Evolutionary conservation across 2,329 filamentous ascomycete species (phyloP).

Genomic region (Colletotrichum sidae): DNA sequence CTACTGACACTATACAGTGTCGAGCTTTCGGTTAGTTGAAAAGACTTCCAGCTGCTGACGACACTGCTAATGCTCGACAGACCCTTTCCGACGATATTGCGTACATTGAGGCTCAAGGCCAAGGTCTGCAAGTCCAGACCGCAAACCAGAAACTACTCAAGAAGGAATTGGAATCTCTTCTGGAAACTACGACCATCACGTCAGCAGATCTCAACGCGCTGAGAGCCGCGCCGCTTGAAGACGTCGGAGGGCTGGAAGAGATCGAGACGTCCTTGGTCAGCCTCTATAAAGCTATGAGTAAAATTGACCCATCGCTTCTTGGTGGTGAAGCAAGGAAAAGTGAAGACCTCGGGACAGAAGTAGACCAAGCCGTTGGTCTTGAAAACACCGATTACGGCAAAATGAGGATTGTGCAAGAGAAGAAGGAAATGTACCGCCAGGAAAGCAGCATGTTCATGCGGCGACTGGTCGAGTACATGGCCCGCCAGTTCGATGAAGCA

Average conservation of each 20-base stretch:
- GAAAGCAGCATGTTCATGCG: conserved; percentile 83
- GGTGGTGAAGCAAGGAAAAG: conserved; percentile 60
- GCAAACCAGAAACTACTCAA: conserved; percentile 96
- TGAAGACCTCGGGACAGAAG: conserved; percentile 59
- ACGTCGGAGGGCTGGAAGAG: conserved; percentile 75
- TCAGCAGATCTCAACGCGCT: conserved; percentile 79
- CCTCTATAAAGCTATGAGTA: conserved; percentile 91
- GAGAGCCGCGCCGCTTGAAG: conserved; percentile 78
- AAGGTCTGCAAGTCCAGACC: conserved; percentile 96
- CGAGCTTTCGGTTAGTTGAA: conserved; percentile 81
- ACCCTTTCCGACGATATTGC: conserved; percentile 95
- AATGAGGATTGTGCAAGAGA: conserved; percentile 95
- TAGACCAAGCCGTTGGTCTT: conserved; percentile 51
- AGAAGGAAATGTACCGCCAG: conserved; percentile 87
- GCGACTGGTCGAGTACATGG: conserved; percentile 84
- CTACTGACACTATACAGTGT: conserved; percentile 94
- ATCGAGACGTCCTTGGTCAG: conserved; percentile 83
- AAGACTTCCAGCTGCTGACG: background rate
- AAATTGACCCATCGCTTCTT: conserved; percentile 87
- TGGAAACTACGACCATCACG: conserved; percentile 92
- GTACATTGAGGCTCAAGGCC: conserved; percentile 96
- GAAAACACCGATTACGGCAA: conserved; percentile 79
- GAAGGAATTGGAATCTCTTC: conserved; percentile 87
- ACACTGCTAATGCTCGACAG: conserved; percentile 57
- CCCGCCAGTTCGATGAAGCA: conserved; percentile 81